Evolutionary conservation across 116 monocot genomes (phyloP).

Genomic region (Trichopus zeylanicus): DNA sequence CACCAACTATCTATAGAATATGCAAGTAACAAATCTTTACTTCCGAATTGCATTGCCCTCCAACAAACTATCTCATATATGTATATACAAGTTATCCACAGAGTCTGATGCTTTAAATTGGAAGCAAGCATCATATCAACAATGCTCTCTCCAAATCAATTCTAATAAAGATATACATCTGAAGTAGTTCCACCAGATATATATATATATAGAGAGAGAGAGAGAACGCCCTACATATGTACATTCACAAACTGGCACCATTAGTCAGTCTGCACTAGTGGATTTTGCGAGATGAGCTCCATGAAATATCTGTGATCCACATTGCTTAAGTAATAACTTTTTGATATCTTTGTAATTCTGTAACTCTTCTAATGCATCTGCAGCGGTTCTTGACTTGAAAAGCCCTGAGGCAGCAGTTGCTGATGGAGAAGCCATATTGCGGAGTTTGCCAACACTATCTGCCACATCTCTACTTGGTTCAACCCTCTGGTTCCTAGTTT

Average conservation of each 20-base stretch:
- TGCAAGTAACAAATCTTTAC: neutral
- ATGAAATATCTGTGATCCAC: constrained; percentile 9
- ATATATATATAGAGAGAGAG: neutral
- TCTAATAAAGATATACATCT: too few species aligned
- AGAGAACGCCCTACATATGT: constrained; percentile 10
- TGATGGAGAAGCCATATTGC: neutral
- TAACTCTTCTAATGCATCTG: constrained; percentile 34
- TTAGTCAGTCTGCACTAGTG: neutral
- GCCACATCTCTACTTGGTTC: neutral
- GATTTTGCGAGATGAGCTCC: too few species aligned
- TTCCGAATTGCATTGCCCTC: neutral
- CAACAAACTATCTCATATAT: too few species aligned
- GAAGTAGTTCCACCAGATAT: too few species aligned
- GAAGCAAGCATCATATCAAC: neutral
- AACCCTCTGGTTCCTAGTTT: neutral
- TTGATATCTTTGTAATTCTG: constrained; percentile 26
- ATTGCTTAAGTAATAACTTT: constrained; percentile 18
- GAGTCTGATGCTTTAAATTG: neutral
- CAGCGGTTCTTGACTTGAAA: constrained; percentile 26
- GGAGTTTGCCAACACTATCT: neutral
- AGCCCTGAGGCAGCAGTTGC: constrained; percentile 10
- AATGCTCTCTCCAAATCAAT: neutral
- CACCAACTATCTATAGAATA: too few species aligned
- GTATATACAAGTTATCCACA: neutral
- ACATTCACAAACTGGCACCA: neutral